Conservation (phyloP, 2,329 filamentous ascomycete genomes). For the Beauveria asiatica region DNA sequence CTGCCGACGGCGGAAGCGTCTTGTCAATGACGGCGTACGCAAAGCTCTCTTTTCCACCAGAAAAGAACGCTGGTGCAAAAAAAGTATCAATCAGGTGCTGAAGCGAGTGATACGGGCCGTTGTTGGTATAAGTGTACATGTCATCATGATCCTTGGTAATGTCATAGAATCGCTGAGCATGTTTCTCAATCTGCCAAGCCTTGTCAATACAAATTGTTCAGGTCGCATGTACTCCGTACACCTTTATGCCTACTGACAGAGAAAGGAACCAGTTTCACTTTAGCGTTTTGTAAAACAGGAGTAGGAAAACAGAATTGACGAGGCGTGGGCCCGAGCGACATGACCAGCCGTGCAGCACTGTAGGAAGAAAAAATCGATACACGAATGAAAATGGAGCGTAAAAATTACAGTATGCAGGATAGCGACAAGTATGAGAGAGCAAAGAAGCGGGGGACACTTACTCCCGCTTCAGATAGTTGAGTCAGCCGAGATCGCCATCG, state of each 20-base stretch:
- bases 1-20: background rate
- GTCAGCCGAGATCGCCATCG: background rate
- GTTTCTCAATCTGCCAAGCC: background rate
- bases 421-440: background rate
- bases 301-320: background rate
- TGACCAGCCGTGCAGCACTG: background rate
- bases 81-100: background rate
- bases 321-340: background rate
- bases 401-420: background rate
- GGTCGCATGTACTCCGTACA: no score
- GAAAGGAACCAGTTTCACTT: slow-evolving; percentile 1
- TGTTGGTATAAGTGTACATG: slow-evolving; percentile 2
- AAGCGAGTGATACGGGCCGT: background rate
- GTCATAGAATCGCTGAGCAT: slow-evolving; percentile 1
- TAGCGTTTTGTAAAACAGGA: background rate
- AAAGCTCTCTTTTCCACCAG: background rate
- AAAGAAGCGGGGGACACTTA: background rate
- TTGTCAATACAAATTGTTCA: background rate
- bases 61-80: background rate
- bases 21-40: slow-evolving; percentile 4
- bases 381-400: background rate
- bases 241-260: background rate
- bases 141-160: slow-evolving; percentile 3
- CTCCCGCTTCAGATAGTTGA: background rate
- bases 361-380: background rate